Evolutionary conservation across 345 rosid species (phyloP).

Genomic region (Eucalyptus curtisii): DNA sequence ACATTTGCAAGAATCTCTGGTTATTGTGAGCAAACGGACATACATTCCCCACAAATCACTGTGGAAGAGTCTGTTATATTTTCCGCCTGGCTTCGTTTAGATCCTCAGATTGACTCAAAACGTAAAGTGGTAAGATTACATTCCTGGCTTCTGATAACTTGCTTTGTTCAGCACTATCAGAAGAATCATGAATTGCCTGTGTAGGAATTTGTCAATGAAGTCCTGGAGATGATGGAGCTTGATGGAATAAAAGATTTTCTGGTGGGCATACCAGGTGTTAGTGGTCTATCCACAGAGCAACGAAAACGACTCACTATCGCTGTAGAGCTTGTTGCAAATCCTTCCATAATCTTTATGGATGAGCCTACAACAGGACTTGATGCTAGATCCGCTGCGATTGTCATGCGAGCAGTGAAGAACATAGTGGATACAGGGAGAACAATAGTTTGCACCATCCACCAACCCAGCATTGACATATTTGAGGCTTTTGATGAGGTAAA

Average conservation of each 20-base stretch:
- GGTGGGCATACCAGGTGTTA: conserved; percentile 52
- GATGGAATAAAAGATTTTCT: conserved; percentile 50
- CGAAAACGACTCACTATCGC: conserved; percentile 68
- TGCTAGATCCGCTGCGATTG: conserved; percentile 84
- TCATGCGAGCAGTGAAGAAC: conserved; percentile 75
- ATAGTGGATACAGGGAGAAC: conserved; percentile 72
- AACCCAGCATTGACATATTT: conserved; percentile 76
- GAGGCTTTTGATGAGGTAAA: conserved; percentile 81
- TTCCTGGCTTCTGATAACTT: not conserved
- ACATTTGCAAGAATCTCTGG: conserved; percentile 78
- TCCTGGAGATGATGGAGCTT: conserved; percentile 63
- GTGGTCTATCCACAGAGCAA: conserved; percentile 74
- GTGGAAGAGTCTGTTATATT: conserved; percentile 53
- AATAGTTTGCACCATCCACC: conserved; percentile 75
- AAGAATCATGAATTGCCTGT: not conserved
- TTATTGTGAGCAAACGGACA: conserved; percentile 73
- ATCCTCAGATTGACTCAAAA: conserved; percentile 35
- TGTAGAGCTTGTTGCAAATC: conserved; percentile 78
- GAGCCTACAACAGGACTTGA: conserved; percentile 83
- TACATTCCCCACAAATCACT: conserved; percentile 68
- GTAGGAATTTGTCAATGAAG: conserved; percentile 67
- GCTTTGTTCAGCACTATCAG: not conserved
- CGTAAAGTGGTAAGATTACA: conserved; percentile 37
- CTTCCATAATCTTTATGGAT: conserved; percentile 79
- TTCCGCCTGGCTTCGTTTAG: conserved; percentile 77